Evolutionary conservation across 2,329 filamentous ascomycete species (phyloP).

Genomic region (Hymenoscyphus occultus): DNA sequence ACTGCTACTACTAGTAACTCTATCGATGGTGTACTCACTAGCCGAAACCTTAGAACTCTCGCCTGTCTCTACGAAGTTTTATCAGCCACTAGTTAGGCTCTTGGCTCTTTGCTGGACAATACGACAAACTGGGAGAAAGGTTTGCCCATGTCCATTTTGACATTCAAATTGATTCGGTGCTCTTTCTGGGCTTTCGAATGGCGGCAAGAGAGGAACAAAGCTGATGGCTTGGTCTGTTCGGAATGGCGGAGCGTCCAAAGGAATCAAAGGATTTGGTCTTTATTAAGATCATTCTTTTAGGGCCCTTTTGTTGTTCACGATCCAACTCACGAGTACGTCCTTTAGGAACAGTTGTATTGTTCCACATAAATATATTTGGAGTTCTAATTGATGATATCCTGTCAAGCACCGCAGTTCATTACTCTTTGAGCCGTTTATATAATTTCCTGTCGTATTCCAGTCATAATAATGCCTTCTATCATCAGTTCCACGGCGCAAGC

Average conservation of each 20-base stretch:
- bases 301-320: too few relatives aligned
- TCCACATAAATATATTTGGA: too few relatives aligned
- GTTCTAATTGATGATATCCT: neutral
- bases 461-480: neutral
- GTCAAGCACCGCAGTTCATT: neutral
- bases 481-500: neutral
- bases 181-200: neutral
- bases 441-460: neutral
- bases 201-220: neutral
- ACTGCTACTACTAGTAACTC: too few relatives aligned
- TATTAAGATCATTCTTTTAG: too few relatives aligned
- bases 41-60: too few relatives aligned
- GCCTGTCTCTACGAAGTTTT: too few relatives aligned
- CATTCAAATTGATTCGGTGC: neutral
- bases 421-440: neutral
- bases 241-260: neutral
- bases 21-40: too few relatives aligned
- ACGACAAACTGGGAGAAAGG: too few relatives aligned
- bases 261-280: neutral
- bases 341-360: too few relatives aligned
- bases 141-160: neutral
- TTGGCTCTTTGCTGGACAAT: too few relatives aligned
- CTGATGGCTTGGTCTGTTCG: neutral
- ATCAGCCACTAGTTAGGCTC: too few relatives aligned
- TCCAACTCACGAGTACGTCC: too few relatives aligned